Conservation (phyloP, 139 green algal genomes). For the Coelastrella sp. region DNA sequence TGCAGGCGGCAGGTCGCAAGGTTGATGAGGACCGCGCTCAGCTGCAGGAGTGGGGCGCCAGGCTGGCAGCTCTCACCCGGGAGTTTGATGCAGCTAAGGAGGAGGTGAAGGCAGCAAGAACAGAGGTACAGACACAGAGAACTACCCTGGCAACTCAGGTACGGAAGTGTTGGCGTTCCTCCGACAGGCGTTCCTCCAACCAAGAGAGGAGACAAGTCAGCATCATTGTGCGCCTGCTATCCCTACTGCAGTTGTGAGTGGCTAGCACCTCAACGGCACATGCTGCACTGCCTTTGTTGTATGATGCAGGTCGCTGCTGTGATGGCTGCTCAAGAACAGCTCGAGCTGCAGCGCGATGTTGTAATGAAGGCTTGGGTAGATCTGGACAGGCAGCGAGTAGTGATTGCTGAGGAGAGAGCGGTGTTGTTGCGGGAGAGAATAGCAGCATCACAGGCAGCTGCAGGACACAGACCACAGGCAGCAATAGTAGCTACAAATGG, state of each 20-base stretch:
- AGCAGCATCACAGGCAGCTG: constrained; percentile 29
- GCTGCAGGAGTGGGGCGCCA: constrained; percentile 21
- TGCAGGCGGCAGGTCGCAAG: constrained; percentile 27
- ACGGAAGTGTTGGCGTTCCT: background rate
- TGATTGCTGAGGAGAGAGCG: constrained; percentile 32
- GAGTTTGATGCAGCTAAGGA: constrained; percentile 40
- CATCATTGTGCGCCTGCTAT: no score
- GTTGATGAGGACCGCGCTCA: constrained; percentile 27
- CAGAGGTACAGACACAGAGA: constrained; percentile 39
- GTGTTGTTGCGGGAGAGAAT: constrained; percentile 35
- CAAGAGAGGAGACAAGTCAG: background rate
- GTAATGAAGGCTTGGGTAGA: constrained; percentile 8
- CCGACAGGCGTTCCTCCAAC: background rate
- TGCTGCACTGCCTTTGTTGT: background rate
- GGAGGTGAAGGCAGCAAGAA: constrained; percentile 37
- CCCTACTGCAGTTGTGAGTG: background rate
- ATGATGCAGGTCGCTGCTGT: constrained; percentile 29
- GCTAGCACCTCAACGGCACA: background rate
- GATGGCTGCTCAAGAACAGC: constrained; percentile 6
- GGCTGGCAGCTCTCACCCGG: constrained; percentile 19
- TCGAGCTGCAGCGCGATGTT: constrained; percentile 22
- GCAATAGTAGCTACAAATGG: no score
- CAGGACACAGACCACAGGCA: background rate
- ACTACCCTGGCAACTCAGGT: constrained; percentile 5
- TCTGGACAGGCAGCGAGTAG: constrained; percentile 44